Conservation (phyloP, 352 stramenopile genomes). For the Phytophthora lateralis region DNA sequence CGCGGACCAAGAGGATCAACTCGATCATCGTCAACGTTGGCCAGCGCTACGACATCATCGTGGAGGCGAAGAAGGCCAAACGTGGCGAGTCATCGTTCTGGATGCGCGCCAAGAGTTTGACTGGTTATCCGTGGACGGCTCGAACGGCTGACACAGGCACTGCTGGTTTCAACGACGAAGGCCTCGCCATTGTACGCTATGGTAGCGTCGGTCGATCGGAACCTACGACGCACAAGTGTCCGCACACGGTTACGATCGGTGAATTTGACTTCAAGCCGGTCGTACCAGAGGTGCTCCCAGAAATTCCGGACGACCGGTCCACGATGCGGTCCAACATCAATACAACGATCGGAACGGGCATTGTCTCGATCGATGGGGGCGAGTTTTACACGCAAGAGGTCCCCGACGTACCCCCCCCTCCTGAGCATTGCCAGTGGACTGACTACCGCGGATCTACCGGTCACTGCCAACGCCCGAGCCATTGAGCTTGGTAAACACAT, state of each 20-base stretch:
- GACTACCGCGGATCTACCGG: constrained; percentile 14
- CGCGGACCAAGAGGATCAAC: constrained; percentile 19
- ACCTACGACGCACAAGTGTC: constrained; percentile 1
- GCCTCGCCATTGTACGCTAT: constrained; percentile 25
- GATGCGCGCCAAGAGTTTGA: constrained; percentile 24
- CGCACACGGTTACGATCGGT: not conserved
- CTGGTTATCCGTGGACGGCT: constrained; percentile 18
- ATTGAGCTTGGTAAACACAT: constrained; percentile 31
- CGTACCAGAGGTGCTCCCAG: not conserved
- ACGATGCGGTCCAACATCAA: constrained; percentile 24
- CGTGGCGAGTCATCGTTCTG: constrained; percentile 12
- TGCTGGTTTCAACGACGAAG: constrained; percentile 28
- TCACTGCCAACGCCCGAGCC: constrained; percentile 15
- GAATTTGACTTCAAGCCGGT: constrained; percentile 11
- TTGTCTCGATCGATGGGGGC: constrained; percentile 9
- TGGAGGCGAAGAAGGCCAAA: constrained; percentile 24
- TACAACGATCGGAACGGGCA: not conserved
- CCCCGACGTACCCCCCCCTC: constrained; percentile 12
- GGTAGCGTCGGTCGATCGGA: not conserved
- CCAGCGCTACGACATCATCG: constrained; percentile 35
- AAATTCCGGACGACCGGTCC: constrained; percentile 4
- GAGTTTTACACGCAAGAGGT: constrained; percentile 8
- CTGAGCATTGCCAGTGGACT: constrained; percentile 19
- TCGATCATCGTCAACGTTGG: constrained; percentile 31
- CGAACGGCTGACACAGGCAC: constrained; percentile 6